A percentile compares a stretch with the other conserved stretches of the same genome.
These are phyloP conservation scores for Ophioceras dolichostomum DNA, from an alignment of 2,329 filamentous ascomycete genomes.

Conservation along the genomic window DNA sequence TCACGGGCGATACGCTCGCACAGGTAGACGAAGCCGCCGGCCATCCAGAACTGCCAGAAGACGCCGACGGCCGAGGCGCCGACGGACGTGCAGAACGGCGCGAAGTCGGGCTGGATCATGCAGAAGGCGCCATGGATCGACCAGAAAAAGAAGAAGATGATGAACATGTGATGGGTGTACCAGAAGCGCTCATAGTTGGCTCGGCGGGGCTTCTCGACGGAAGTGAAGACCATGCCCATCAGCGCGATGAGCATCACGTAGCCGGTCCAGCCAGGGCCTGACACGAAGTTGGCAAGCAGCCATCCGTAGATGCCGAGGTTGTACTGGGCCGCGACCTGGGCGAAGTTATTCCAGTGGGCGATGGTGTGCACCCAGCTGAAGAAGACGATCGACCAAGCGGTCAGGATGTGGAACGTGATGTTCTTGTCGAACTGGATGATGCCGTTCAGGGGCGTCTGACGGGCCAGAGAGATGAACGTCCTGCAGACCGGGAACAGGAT, in stretches of 20 bases:
- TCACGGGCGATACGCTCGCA: slow-evolving; percentile 70
- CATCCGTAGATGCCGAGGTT: slow-evolving; percentile 69
- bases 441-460: slow-evolving; percentile 72
- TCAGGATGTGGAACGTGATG: slow-evolving; percentile 76
- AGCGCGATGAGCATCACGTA: slow-evolving; percentile 73
- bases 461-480: slow-evolving; percentile 68
- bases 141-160: slow-evolving; percentile 85
- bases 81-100: slow-evolving; percentile 63
- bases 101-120: slow-evolving; percentile 78
- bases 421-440: slow-evolving; percentile 86
- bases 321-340: slow-evolving; percentile 61
- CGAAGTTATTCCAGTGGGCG: slow-evolving; percentile 81
- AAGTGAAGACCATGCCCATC: slow-evolving; percentile 68
- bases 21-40: slow-evolving; percentile 69
- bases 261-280: slow-evolving; percentile 75
- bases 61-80: slow-evolving; percentile 56
- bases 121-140: slow-evolving; percentile 82
- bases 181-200: slow-evolving; percentile 84
- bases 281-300: slow-evolving; percentile 63
- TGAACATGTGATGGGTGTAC: slow-evolving; percentile 82
- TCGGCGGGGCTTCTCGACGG: slow-evolving; percentile 63
- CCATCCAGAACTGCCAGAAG: slow-evolving; percentile 85
- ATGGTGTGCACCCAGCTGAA: slow-evolving; percentile 81
- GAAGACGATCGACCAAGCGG: slow-evolving; percentile 80
- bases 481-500: slow-evolving; percentile 74